A percentile compares a stretch with the other conserved stretches of the same genome.
These are phyloP conservation scores for Phymatotrichopsis omnivora DNA, from an alignment of 2,329 filamentous ascomycete species.

Conservation along the genomic window DNA sequence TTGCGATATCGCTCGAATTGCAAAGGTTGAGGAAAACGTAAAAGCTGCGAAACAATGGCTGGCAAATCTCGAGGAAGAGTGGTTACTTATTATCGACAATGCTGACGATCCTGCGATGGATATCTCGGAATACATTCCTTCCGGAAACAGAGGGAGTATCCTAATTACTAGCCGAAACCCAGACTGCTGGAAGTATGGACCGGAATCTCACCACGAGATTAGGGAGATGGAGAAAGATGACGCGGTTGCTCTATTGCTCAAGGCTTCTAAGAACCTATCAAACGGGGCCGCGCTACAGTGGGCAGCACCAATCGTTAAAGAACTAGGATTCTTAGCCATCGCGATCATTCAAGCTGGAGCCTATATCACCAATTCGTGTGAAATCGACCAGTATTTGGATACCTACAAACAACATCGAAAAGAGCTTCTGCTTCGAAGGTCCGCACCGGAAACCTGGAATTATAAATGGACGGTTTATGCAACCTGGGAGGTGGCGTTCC, in stretches of 20 bases:
- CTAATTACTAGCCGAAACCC: constrained; percentile 36
- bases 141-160: constrained; percentile 1
- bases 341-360: constrained; percentile 4
- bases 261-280: too few relatives aligned
- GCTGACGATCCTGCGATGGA: constrained; percentile 35
- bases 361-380: background rate
- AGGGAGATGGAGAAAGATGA: constrained; percentile 2
- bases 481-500: too few relatives aligned
- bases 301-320: background rate
- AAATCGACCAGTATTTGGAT: background rate
- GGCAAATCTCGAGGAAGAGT: constrained; percentile 27
- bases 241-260: constrained; percentile 3
- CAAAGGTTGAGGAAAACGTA: constrained; percentile 21
- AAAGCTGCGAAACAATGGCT: constrained; percentile 31
- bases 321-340: background rate
- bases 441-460: too few relatives aligned
- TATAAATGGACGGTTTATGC: too few relatives aligned
- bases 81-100: constrained; percentile 39
- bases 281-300: background rate
- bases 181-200: constrained; percentile 3
- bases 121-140: constrained; percentile 32
- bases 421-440: too few relatives aligned
- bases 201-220: background rate
- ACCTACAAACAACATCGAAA: background rate
- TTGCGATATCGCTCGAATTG: too few relatives aligned